Conservation (phyloP, 2,329 filamentous ascomycete species). For the Plenodomus biglobosus region DNA sequence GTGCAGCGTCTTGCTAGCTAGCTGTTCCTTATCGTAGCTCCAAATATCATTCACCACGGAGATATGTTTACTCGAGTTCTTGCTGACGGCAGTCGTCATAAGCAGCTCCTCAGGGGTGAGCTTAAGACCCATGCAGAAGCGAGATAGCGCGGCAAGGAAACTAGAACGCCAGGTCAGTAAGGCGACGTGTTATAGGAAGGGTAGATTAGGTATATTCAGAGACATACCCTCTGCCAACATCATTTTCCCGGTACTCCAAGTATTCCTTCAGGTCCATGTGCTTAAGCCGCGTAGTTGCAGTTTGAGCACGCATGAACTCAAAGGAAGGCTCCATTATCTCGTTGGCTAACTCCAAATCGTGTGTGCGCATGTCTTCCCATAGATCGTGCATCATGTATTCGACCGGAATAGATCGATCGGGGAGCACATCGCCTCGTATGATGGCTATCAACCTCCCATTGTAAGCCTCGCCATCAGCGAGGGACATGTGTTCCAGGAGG, state of each 20-base stretch:
- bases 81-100: constrained; percentile 29
- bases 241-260: constrained; percentile 44
- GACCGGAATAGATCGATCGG: constrained; percentile 38
- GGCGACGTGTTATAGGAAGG: no score
- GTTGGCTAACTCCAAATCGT: constrained; percentile 43
- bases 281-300: constrained; percentile 19
- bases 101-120: constrained; percentile 32
- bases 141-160: constrained; percentile 48
- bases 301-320: constrained; percentile 48
- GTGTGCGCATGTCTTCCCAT: constrained; percentile 46
- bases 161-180: no score
- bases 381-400: constrained; percentile 46
- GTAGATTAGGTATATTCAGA: no score
- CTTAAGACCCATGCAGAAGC: constrained; percentile 42
- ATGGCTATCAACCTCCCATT: constrained; percentile 46
- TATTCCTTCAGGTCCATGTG: constrained; percentile 38
- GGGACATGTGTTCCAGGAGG: constrained; percentile 49
- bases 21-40: constrained; percentile 47
- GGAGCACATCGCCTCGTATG: constrained; percentile 31
- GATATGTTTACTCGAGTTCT: constrained; percentile 44
- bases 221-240: constrained; percentile 48
- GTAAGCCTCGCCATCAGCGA: constrained; percentile 44
- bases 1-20: constrained; percentile 9
- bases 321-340: constrained; percentile 45
- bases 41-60: constrained; percentile 49